Percentiles rank a stretch among this genome's conserved stretches.
Conservation (phyloP, 257 asterid species). For the Nicotiana benthamiana region DNA sequence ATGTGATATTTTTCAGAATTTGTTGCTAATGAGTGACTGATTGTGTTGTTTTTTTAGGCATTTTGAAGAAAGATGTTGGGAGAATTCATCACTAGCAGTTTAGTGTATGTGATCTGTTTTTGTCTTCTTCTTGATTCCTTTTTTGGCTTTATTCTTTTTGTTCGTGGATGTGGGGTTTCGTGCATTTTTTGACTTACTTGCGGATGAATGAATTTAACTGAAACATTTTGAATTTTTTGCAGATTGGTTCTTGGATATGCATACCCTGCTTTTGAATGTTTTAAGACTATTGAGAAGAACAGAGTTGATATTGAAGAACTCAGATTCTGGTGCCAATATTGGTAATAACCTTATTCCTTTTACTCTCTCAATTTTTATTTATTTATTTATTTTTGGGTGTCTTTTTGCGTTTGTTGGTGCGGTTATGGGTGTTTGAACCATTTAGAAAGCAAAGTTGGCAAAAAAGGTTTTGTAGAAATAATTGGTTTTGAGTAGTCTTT, state of each 20-base stretch:
- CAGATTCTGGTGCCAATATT: conserved; percentile 90
- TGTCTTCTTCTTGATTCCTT: not conserved
- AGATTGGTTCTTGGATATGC: conserved; percentile 87
- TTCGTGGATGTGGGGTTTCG: conserved; percentile 3
- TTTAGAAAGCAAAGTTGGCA: not conserved
- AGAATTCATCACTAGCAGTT: conserved; percentile 48
- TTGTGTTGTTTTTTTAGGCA: not conserved
- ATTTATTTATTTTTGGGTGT: not conserved
- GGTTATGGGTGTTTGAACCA: not conserved
- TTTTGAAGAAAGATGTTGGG: conserved; percentile 56
- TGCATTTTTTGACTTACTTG: not conserved
- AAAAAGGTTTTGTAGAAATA: not conserved
- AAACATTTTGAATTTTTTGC: conserved; percentile 8
- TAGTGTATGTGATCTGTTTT: conserved; percentile 38
- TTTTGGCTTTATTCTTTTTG: not conserved
- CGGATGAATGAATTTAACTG: not conserved
- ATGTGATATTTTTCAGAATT: not conserved
- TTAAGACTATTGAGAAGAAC: conserved; percentile 70
- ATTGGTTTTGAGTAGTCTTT: not conserved
- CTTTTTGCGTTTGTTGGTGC: no score
- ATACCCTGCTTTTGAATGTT: conserved; percentile 88
- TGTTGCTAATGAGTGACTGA: not conserved
- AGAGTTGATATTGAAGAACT: conserved; percentile 63
- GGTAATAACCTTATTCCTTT: no score
- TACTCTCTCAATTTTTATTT: no score